Base-by-base conservation (phyloP, 2,329 filamentous ascomycete genomes). In the Fusarium nodosum region DNA sequence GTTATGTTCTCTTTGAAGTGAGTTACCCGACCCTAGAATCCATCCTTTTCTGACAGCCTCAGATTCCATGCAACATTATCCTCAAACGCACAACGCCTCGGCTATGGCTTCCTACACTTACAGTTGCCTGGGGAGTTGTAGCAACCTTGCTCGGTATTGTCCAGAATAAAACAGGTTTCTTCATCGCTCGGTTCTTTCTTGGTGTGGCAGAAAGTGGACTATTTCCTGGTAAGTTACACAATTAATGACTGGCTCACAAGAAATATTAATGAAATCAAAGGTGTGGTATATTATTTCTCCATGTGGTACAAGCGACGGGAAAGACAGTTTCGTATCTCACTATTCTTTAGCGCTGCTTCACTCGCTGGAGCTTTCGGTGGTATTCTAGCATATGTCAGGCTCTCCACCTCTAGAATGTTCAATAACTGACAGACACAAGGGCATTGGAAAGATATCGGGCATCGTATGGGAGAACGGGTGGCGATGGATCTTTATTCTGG, bases 31-130 rank as follows among this genome's bases (percentile, higher is more conserved):
- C 0, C 1, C 5, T 9, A 1, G 1, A 2, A 10, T 0, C 11
- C 1, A 8, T 1, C 2, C 5, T 61, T 74, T 16, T 76, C 30
- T 22, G 5, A 7, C 15, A 2, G 8, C 7, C 5, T 3, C 7
- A 85, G 84, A 82, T 90, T 8, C 88, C 87, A 0, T 89, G 87
- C 72, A 90, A 90, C 68, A 86, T 90, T 65, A 79, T 89, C 12
- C 82, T 90, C 20, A 90, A 90, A 71, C 80, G 84, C 1, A 90
- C 87, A 0, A 88, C 85, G 1, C 87, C 87, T 0, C 77, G 80
- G 5, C 76, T 87, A 24, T 89, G 86, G 87, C 77, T 89, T 0
- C 87, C 87, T 0, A 86, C 86, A 0, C 77, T 90, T 4, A 89
- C 87, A 2, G 77, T 88, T 4, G 76, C 81, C 1, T 88, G 85